Conservation (phyloP, 1,284 basidiomycete species). For the Albatrellus sp. region DNA sequence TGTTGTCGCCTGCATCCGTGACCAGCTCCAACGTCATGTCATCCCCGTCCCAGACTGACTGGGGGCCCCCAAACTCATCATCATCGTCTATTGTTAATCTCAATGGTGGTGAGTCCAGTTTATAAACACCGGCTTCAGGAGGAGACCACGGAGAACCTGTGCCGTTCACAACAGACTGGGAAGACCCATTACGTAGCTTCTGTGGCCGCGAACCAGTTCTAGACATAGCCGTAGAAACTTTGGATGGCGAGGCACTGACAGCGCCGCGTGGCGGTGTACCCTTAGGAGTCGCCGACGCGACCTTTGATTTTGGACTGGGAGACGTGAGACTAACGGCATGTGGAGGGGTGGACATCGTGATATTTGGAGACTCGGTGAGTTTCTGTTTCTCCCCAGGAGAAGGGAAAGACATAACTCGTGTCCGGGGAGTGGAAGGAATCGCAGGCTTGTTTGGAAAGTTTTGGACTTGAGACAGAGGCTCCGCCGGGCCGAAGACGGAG, state of each 20-base stretch:
- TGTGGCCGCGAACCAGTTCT: conserved; percentile 10
- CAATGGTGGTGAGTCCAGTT: conserved; percentile 2
- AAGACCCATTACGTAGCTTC: conserved; percentile 15
- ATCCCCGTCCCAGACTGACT: conserved; percentile 25
- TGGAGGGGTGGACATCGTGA: conserved; percentile 16
- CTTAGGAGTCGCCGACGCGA: conserved; percentile 7
- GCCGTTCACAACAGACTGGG: conserved; percentile 7
- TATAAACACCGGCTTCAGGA: conserved; percentile 7
- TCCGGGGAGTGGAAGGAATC: conserved; percentile 24
- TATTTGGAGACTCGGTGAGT: conserved; percentile 6
- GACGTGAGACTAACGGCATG: conserved; percentile 14
- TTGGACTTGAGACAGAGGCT: conserved; percentile 9
- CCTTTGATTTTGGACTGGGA: conserved; percentile 14
- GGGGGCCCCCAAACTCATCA: conserved; percentile 14
- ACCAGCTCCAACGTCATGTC: conserved; percentile 50
- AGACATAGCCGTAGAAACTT: conserved; percentile 6
- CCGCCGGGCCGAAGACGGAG: conserved; percentile 17
- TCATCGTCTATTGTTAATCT: conserved; percentile 10
- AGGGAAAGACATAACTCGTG: conserved; percentile 19
- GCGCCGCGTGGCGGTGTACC: neutral
- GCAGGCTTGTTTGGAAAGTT: conserved; percentile 13
- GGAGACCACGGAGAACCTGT: conserved; percentile 10
- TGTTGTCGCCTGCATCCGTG: conserved; percentile 52
- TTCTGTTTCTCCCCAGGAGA: conserved; percentile 12
- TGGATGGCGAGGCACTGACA: conserved; percentile 9